phyloP scores from a whole-genome alignment of 2,329 filamentous ascomycete genomes.

The Magnaporthales sp. region DNA sequence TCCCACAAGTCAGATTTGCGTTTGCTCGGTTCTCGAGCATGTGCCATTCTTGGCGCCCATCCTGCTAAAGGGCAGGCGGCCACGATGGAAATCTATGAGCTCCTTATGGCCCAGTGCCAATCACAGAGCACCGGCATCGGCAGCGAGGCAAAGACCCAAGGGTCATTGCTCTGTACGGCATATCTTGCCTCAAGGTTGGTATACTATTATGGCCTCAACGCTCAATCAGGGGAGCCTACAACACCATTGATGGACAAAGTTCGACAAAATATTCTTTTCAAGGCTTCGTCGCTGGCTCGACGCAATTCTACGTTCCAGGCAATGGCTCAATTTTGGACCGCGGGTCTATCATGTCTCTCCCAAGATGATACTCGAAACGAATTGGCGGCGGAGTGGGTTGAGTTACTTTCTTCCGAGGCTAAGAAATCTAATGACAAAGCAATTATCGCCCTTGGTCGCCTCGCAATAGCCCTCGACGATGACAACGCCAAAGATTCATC shows the following conservation, averaged over 20 bases:
- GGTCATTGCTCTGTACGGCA: conserved; percentile 34
- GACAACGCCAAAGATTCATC: conserved; percentile 21
- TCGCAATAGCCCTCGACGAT: conserved; percentile 53
- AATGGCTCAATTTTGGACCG: conserved; percentile 34
- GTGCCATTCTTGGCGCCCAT: conserved; percentile 72
- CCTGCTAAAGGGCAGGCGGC: conserved; percentile 30
- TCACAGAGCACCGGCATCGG: conserved; percentile 26
- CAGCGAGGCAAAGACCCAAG: conserved; percentile 35
- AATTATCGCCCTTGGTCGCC: conserved; percentile 69
- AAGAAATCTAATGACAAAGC: conserved; percentile 77
- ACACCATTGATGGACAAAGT: neutral
- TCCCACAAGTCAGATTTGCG: conserved; percentile 67
- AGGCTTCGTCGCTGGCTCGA: conserved; percentile 18
- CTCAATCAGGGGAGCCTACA: neutral
- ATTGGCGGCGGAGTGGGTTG: conserved; percentile 38
- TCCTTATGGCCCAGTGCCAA: neutral
- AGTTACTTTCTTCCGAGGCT: conserved; percentile 57
- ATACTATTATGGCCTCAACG: conserved; percentile 25
- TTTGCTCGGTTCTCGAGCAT: conserved; percentile 55
- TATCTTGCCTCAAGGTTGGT: conserved; percentile 33
- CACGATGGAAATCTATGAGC: conserved; percentile 22
- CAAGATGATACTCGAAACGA: conserved; percentile 15
- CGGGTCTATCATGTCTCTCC: conserved; percentile 26
- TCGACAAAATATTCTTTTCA: conserved; percentile 16
- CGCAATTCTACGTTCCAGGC: conserved; percentile 29